Evolutionary conservation across 805 yeast species (phyloP), one percentile per base, ranked within the genome.

Genomic region (Candida ortonii): DNA sequence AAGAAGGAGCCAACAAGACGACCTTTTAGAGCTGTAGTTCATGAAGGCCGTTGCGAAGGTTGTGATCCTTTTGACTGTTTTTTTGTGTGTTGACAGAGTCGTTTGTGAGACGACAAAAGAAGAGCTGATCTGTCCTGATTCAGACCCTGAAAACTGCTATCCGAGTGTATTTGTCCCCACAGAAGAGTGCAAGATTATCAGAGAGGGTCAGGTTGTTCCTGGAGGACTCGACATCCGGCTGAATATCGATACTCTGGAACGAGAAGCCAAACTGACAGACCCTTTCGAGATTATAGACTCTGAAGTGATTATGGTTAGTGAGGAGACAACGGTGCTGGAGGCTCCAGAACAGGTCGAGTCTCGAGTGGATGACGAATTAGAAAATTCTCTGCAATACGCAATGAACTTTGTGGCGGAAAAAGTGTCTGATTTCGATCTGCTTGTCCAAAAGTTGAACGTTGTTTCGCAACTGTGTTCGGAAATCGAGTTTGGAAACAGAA

Each of bases 171-270:
- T 88, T 52, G 73, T 59, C 23, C 84, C 96, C 1, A 59, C 78
- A 0, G 41, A 53, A 1, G 75, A 82, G 44, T 89, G 96, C 95
- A 77, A 79, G 61, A 52, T 53, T 2, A 73, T 89, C 5, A 67
- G 62, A 46, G 80, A 73, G 30, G 87, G 80, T n/a, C 96, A 86
- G 50, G 68, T 72, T 6, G 68, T 89, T 3, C 95, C 96, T 1
- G 74, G 73, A 6, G 97, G 97, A 0, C 59, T 84, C 21, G 89
- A 84, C 56, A 76, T 88, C 9, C 68, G 85, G 44, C 49, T 89
- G 46, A 80, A 86, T 54, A 60, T 88, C 38, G 85, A 80, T n/a
- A 78, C 88, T 0, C 80, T 82, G 13, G 57, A 62, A 17, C 76
- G 71, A 48, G 84, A 81, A 56, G 96, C 95, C 1, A 83, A 77